Evolutionary conservation across 768 basidiomycete species (phyloP).

Genomic region (Lentinula lateritia): DNA sequence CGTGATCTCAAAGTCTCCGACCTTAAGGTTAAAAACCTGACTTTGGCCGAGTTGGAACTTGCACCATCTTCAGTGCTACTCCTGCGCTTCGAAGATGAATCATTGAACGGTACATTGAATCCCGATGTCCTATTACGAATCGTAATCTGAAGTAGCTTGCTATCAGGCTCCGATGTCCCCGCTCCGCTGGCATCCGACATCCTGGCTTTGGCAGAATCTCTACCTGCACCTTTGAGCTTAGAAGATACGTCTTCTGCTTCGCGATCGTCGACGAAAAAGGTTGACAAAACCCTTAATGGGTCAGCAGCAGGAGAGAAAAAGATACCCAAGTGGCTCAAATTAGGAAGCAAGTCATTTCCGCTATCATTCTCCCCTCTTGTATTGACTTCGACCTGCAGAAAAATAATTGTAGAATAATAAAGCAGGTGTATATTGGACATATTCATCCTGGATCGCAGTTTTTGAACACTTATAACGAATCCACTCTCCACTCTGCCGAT

Average conservation of each 20-base stretch:
- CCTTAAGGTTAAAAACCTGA: constrained; percentile 60
- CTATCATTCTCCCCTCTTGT: neutral
- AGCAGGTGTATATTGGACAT: neutral
- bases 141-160: neutral
- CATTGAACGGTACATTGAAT: constrained; percentile 55
- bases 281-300: neutral
- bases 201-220: constrained; percentile 53
- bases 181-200: constrained; percentile 63
- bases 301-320: constrained; percentile 38
- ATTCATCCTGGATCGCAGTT: neutral
- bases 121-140: neutral
- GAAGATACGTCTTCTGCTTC: constrained; percentile 8
- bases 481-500: neutral
- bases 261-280: constrained; percentile 4
- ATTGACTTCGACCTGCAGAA: neutral
- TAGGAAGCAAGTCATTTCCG: constrained; percentile 45
- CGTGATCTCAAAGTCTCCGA: constrained; percentile 83
- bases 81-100: constrained; percentile 68
- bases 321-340: constrained; percentile 76
- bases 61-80: constrained; percentile 78
- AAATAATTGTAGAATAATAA: neutral
- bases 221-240: constrained; percentile 51
- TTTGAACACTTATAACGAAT: neutral
- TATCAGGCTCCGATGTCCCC: constrained; percentile 44
- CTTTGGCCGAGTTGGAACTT: constrained; percentile 63